Evolutionary conservation across 2,329 filamentous ascomycete species (phyloP).

Genomic region (Teratosphaeriaceae sp.): DNA sequence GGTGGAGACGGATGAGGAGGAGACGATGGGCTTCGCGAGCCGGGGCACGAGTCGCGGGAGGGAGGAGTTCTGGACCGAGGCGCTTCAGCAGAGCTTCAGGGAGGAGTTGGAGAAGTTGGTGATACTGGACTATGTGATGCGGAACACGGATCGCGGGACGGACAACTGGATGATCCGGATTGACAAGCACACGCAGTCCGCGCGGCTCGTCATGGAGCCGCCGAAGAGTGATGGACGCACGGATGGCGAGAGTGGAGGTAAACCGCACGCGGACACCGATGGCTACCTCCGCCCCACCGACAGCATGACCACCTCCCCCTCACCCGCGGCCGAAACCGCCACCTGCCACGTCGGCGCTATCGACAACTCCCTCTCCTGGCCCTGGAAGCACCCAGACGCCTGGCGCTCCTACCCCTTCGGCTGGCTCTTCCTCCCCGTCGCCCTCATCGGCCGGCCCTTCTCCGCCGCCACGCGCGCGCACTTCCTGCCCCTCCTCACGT

Average conservation of each 20-base stretch:
- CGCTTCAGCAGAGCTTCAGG: constrained; percentile 81
- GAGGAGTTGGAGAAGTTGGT: constrained; percentile 96
- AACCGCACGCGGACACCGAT: constrained; percentile 17
- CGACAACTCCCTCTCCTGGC: constrained; percentile 97
- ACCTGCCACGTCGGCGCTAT: constrained; percentile 82
- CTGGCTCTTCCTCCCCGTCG: constrained; percentile 95
- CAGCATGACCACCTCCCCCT: constrained; percentile 65
- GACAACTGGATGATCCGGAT: constrained; percentile 99
- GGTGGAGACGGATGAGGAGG: constrained; percentile 19
- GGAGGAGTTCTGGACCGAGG: constrained; percentile 77
- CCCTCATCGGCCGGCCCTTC: constrained; percentile 91
- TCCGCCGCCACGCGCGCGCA: constrained; percentile 90
- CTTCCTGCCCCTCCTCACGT: constrained; percentile 92
- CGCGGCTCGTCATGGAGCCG: constrained; percentile 80
- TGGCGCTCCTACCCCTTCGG: constrained; percentile 92
- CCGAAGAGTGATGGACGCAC: constrained; percentile 51
- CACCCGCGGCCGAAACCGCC: constrained; percentile 39
- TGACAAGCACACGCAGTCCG: constrained; percentile 74
- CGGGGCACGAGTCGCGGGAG: constrained; percentile 30
- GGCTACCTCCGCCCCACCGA: constrained; percentile 51
- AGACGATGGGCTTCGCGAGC: constrained; percentile 12
- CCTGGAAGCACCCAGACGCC: constrained; percentile 97
- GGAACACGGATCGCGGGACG: constrained; percentile 90
- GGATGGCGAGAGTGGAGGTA: too few relatives aligned
- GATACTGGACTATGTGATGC: constrained; percentile 97